Conservation (phyloP, 1,139 yeast species). For the Arxiozyma slooffiae region DNA sequence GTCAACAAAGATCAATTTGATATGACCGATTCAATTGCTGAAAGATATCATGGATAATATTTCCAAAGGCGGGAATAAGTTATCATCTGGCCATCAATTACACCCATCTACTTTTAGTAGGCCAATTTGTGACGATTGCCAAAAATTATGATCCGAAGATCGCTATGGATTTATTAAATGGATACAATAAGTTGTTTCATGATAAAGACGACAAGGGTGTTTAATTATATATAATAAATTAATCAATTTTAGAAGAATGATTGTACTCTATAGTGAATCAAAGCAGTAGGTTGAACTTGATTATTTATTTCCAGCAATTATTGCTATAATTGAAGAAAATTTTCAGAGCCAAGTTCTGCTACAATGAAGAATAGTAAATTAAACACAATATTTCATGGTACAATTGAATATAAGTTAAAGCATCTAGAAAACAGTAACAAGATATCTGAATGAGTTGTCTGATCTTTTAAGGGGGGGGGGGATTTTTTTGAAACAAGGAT, state of each 20-base stretch:
- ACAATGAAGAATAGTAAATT: conserved; percentile 21
- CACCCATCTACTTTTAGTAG: conserved; percentile 31
- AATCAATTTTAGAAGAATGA: conserved; percentile 27
- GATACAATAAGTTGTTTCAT: conserved; percentile 24
- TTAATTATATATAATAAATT: conserved; percentile 18
- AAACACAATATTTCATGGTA: conserved; percentile 22
- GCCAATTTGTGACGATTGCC: conserved; percentile 27
- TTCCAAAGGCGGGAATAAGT: conserved; percentile 17
- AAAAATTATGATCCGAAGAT: conserved; percentile 26
- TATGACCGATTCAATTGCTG: conserved; percentile 25
- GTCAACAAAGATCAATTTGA: conserved; percentile 20
- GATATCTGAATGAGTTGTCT: conserved; percentile 24
- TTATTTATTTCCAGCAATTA: not conserved
- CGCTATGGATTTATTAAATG: conserved; percentile 28
- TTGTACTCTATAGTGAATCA: conserved; percentile 27
- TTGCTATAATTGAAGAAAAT: not conserved
- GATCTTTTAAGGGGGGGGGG: conserved; percentile 23
- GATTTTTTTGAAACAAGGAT: conserved; percentile 31
- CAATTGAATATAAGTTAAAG: conserved; percentile 26
- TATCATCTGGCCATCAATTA: conserved; percentile 11
- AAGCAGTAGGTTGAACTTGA: conserved; percentile 32
- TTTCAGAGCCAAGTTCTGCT: conserved; percentile 8
- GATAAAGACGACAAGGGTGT: conserved; percentile 15
- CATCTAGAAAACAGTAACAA: conserved; percentile 14
- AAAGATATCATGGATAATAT: conserved; percentile 27